Evolutionary conservation across 345 rosid species (phyloP).

Genomic region (Ricinus communis): DNA sequence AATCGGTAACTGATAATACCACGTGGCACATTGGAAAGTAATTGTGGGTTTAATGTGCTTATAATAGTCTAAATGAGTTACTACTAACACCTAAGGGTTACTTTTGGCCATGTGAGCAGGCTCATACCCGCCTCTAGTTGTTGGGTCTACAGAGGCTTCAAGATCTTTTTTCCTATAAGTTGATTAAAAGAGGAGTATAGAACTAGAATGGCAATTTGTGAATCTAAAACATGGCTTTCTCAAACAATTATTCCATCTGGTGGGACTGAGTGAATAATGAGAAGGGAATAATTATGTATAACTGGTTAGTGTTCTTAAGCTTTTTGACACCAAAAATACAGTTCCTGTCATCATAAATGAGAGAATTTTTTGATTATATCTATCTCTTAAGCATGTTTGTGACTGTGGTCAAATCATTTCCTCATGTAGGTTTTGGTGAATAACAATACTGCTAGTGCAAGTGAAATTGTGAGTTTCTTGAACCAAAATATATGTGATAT

Average conservation of each 20-base stretch:
- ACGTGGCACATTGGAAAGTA: too few species aligned
- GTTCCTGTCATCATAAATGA: background rate
- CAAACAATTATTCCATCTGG: background rate
- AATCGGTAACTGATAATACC: too few species aligned
- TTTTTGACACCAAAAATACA: background rate
- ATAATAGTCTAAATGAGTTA: too few species aligned
- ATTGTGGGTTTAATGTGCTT: too few species aligned
- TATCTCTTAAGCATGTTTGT: constrained; percentile 1
- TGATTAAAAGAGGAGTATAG: background rate
- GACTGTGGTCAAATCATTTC: constrained; percentile 1
- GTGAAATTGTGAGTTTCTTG: constrained; percentile 78
- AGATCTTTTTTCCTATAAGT: too few species aligned
- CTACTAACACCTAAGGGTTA: too few species aligned
- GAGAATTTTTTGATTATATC: constrained; percentile 1
- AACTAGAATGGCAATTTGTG: background rate
- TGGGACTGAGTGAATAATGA: background rate
- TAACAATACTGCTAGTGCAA: constrained; percentile 87
- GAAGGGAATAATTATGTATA: background rate
- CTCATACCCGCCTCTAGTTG: too few species aligned
- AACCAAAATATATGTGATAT: constrained; percentile 2
- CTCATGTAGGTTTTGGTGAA: constrained; percentile 76
- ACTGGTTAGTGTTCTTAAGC: background rate
- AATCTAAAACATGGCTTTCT: background rate
- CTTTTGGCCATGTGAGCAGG: background rate
- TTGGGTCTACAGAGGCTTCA: too few species aligned